Percentiles rank a stretch among this genome's conserved stretches.
Evolutionary conservation across 805 yeast species (phyloP).

Genomic region (Komagataella kurtzmanii): DNA sequence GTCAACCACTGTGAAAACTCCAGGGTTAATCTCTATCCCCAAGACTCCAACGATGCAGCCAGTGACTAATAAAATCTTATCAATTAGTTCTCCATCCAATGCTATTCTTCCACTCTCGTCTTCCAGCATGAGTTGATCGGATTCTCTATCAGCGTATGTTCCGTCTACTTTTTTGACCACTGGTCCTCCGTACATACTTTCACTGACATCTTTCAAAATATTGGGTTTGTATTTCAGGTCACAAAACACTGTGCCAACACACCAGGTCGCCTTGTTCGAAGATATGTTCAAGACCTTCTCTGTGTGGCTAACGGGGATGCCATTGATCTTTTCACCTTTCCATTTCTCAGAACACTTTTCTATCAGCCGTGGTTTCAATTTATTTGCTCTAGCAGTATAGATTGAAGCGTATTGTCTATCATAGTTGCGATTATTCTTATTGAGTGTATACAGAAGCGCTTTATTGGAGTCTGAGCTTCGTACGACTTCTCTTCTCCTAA

Average conservation of each 20-base stretch:
- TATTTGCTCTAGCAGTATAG: slow-evolving; percentile 37
- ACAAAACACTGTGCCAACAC: slow-evolving; percentile 74
- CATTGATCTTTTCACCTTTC: slow-evolving; percentile 26
- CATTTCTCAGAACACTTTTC: slow-evolving; percentile 27
- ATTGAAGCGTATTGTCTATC: slow-evolving; percentile 44
- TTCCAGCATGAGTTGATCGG: slow-evolving; percentile 62
- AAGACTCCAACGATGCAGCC: slow-evolving; percentile 80
- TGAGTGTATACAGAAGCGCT: not conserved
- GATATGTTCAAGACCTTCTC: slow-evolving; percentile 49
- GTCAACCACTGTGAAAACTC: slow-evolving; percentile 76
- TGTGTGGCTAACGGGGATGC: slow-evolving; percentile 14
- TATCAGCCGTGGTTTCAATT: slow-evolving; percentile 31
- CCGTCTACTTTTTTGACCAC: slow-evolving; percentile 22
- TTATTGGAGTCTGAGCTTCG: not conserved
- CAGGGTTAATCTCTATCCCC: slow-evolving; percentile 77
- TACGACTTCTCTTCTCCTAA: not conserved
- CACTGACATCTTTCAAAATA: slow-evolving; percentile 68
- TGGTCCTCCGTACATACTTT: slow-evolving; percentile 35
- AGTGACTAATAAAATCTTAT: slow-evolving; percentile 59
- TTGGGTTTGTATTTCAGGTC: slow-evolving; percentile 81
- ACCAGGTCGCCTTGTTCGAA: slow-evolving; percentile 58
- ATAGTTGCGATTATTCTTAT: slow-evolving; percentile 22
- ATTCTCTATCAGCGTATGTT: slow-evolving; percentile 37
- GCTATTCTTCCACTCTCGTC: slow-evolving; percentile 87
- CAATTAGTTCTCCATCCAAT: slow-evolving; percentile 48